Evolutionary conservation across 352 stramenopile species (phyloP), one percentile per base, ranked within the genome.

Genomic region (Phytophthora meadii): DNA sequence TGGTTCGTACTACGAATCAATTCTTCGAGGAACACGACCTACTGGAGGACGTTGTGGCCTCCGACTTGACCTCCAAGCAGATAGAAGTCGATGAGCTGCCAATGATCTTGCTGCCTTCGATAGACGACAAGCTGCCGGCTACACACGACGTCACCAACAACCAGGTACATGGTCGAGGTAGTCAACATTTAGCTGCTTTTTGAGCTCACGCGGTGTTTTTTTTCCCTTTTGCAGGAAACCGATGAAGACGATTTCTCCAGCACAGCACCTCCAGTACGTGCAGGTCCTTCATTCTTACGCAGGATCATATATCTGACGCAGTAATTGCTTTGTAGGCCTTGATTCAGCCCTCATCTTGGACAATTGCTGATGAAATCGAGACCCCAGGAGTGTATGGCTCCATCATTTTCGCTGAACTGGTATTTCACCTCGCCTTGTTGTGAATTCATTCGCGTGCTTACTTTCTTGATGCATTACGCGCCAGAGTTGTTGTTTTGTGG

Each of bases 401-500:
- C 15, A 66, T 84, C 42, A 32, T 84, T 28, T 82, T 84, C 45
- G 74, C 76, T 4, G 76, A 81, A 45, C 61, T 84, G 70, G 76
- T 84, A 61, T 34, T 24, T 8, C 25, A 25, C 11, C 14, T 19
- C 37, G 14, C 8, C 4, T 22, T 1, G 37, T n/a, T 42, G 30
- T 10, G 9, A 42, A 19, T 42, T 42, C 2, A 10, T 10, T 42
- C 4, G 15, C 6, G 37, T 22, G 37, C 37, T 42, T 15, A 42
- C 14, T n/a, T 41, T 42, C n/a, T 24, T 39, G 14, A 15, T 14
- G 24, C 8, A 32, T 62, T 39, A 52, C 24, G 5, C 11, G 7
- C 8, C 32, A 88, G 74, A 90, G 79, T 48, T 87, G 81, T 61
- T 56, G 84, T 22, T 90, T 90, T 37, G 79, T 88, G 24, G 77